Evolutionary conservation across 352 stramenopile genomes (phyloP), one percentile per base, ranked within the genome.

Genomic region (Aphanomyces astaci): DNA sequence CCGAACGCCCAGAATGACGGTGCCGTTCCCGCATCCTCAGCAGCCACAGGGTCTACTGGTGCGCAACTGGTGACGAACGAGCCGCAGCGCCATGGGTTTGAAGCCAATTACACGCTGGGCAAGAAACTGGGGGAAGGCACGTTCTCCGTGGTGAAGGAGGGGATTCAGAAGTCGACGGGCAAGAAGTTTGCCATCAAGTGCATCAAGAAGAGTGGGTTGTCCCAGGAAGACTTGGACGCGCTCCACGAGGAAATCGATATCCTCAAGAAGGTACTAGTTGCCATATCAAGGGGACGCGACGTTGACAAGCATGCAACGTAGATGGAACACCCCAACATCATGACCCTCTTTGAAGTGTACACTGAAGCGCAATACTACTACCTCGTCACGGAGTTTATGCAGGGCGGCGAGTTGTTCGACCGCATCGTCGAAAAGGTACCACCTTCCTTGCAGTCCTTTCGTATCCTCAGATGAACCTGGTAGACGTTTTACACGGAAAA

Each of bases 361-460:
- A 82, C 95, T 7, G 90, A 97, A 52, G 80, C 87, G 0, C 93
- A 98, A 51, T 88, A 97, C 71, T 99, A 97, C 78, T 99, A 99
- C 76, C 80, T 99, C 55, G 95, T 99, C 3, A 98, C 97, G 39
- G 95, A 99, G 74, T 91, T 94, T 55, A 79, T 95, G 4, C 74
- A 79, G 27, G 88, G 88, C 48, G 87, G 88, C 13, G 88, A 96
- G 70, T 82, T 96, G 45, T 96, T 96, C 70, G 87, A 96, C 51
- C 87, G 88, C 36, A 95, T 96, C 64, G 86, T 96, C 13, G 80
- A 90, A 39, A 95, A 95, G 70, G 73, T 76, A 77, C 62, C 25
- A 10, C 24, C 15, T 11, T 22, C n/a, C 13, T 1, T 27, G 22
- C 24, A 15, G 39, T 25, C 48, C 2, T 32, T 39, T 22, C 33